Conservation (phyloP, 306 rosid genomes). For the Pyrus bretschneideri region DNA sequence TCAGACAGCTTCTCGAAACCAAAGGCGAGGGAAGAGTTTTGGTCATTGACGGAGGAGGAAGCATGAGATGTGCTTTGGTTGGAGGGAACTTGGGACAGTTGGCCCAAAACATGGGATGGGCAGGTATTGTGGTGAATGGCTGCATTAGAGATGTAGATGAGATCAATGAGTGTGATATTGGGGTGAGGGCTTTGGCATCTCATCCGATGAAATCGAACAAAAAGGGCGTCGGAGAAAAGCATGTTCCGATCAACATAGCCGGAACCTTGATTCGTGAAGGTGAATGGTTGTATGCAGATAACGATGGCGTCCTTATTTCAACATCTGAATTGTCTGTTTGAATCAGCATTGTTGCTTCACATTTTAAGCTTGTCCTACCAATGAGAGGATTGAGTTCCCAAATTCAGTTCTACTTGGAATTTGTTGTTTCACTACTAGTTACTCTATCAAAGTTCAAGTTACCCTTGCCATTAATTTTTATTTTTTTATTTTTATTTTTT, state of each 20-base stretch:
- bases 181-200: slow-evolving; percentile 69
- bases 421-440: background rate
- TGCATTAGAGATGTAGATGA: slow-evolving; percentile 88
- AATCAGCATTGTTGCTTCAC: background rate
- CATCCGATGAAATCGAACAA: slow-evolving; percentile 56
- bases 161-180: slow-evolving; percentile 60
- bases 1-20: slow-evolving; percentile 51
- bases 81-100: slow-evolving; percentile 48
- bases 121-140: slow-evolving; percentile 72
- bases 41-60: slow-evolving; percentile 46
- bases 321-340: slow-evolving; percentile 4
- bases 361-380: background rate
- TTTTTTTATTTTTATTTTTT: too few species aligned
- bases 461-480: too few species aligned
- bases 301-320: slow-evolving; percentile 22
- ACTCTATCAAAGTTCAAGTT: too few species aligned
- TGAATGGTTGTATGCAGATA: slow-evolving; percentile 82
- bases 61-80: slow-evolving; percentile 45
- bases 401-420: background rate
- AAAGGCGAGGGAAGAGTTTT: slow-evolving; percentile 55
- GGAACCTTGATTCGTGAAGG: slow-evolving; percentile 58
- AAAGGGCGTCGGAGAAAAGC: slow-evolving; percentile 30
- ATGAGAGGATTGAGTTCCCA: background rate
- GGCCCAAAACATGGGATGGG: slow-evolving; percentile 60
- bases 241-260: slow-evolving; percentile 33